Base-by-base conservation (phyloP, 495 filamentous ascomycete genomes). In the Tetracladium setigerum region DNA sequence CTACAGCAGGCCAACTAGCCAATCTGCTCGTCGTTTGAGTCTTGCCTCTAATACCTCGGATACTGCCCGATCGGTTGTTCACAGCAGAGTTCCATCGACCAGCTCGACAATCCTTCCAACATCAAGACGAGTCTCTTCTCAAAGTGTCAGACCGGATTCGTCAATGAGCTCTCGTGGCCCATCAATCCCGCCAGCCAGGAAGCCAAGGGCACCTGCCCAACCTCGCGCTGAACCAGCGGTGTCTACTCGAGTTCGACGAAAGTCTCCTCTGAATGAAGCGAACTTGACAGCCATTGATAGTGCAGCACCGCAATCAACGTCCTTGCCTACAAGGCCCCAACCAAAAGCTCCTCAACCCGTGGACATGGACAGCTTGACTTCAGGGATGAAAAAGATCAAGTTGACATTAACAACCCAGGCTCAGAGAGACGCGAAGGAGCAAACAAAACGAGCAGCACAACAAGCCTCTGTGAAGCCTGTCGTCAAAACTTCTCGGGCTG, bases 301-400 rank as follows among this genome's bases (percentile, higher is more conserved):
- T 19, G 8, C 24, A 8, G 31, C 8, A 15, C 24, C 46, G 16
- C 35, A 12, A 19, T 34, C 24, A 13, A 27, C 11, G 16, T 14
- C 53, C 7, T 37, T 49, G 9, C 51, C 55, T 27, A 16, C 42
- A 1, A 27, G 22, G 7, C 43, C 32, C 9, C 39, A 40, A 24
- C 15, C 34, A n/a, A 13, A 38, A 2, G 32, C 9, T 17, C 30
- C 50, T 30, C 15, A 44, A 35, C 39, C 30, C 48, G 72, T 63
- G 32, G 75, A 75, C 35, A 60, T 90, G 16, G 83, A 90, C 41
- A 68, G 64, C 16, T 64, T 92, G 27, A 73, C 84, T 0, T 68
- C 72, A n/a, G 78, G 78, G 11, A 72, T 91, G 62, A 82, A 82
- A 55, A 84, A 80, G 53, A 81, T 94, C 53, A 90, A 83, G 55